Evolutionary conservation across 106 monocot species (phyloP), one percentile per base, ranked within the genome.

Genomic region (Dioscorea alata): DNA sequence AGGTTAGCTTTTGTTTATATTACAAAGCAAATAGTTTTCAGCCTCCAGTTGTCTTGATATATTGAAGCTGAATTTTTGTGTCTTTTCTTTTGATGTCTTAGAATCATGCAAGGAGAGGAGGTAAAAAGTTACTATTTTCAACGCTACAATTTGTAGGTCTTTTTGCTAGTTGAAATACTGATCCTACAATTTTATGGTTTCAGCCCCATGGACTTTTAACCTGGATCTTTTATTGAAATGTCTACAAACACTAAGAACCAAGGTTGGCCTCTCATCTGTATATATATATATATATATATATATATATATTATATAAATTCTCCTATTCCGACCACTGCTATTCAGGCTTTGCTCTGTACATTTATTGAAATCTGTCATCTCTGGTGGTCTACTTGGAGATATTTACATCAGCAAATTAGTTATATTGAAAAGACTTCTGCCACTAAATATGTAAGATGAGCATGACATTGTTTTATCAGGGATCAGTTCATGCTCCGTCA

Each of bases 51-150:
- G 23, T 67, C 13, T 62, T 59, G 9, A n/a, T 53, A 4, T 64
- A 19, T 64, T 1, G 5, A 33, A 35, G 17, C 9, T 12, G 31
- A 33, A 35, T 14, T 64, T 16, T 56, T 18, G 3, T 13, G 15
- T 56, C 54, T 60, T 33, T 70, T 63, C 28, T 51, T 14, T 59
- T 7, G 65, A 13, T 12, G 52, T 14, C 12, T 71, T 70, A 96
- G 96, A 69, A 97, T 69, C 89, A 97, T 81, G 97, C 92, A 72
- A 97, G 97, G 78, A 86, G 97, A 77, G 97, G 97, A 89, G 96
- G 96, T 92, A 66, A 53, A 83, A 60, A 12, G 17, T 76, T n/a
- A n/a, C n/a, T n/a, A n/a, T n/a, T n/a, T n/a, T n/a, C n/a, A n/a
- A n/a, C n/a, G n/a, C n/a, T n/a, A n/a, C n/a, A n/a, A n/a, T n/a